Evolutionary conservation across 1,284 basidiomycete genomes (phyloP).

Genomic region (Veloporphyrellus conicus): DNA sequence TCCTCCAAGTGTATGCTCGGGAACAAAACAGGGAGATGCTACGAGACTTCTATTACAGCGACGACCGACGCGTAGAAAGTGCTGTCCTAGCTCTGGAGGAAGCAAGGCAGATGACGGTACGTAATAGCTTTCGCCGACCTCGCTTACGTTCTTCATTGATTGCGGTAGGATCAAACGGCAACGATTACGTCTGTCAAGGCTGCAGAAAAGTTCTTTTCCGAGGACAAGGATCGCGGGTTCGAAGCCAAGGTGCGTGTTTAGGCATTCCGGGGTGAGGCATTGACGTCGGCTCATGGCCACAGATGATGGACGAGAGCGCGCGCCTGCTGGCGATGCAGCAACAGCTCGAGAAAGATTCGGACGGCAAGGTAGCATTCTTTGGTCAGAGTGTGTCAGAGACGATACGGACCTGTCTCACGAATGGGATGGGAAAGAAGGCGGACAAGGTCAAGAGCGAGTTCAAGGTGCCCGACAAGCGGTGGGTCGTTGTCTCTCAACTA

Average conservation of each 20-base stretch:
- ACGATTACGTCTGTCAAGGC: slow-evolving; percentile 71
- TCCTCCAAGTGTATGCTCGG: slow-evolving; percentile 84
- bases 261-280: background rate
- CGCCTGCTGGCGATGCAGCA: slow-evolving; percentile 78
- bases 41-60: slow-evolving; percentile 96
- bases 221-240: slow-evolving; percentile 87
- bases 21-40: slow-evolving; percentile 90
- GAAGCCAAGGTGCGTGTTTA: slow-evolving; percentile 73
- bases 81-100: slow-evolving; percentile 84
- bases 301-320: slow-evolving; percentile 89
- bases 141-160: slow-evolving; percentile 3
- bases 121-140: slow-evolving; percentile 18
- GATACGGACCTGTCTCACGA: slow-evolving; percentile 69
- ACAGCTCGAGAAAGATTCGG: slow-evolving; percentile 81
- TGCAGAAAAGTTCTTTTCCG: slow-evolving; percentile 89
- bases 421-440: slow-evolving; percentile 78
- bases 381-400: slow-evolving; percentile 83
- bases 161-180: slow-evolving; percentile 61
- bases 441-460: slow-evolving; percentile 84
- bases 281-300: background rate
- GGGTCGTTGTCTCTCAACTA: background rate
- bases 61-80: slow-evolving; percentile 90
- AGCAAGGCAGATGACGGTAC: slow-evolving; percentile 58
- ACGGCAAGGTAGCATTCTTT: slow-evolving; percentile 72
- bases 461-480: slow-evolving; percentile 90